Conservation (phyloP, 129 eudicot species). For the Smallanthus sonchifolius region DNA sequence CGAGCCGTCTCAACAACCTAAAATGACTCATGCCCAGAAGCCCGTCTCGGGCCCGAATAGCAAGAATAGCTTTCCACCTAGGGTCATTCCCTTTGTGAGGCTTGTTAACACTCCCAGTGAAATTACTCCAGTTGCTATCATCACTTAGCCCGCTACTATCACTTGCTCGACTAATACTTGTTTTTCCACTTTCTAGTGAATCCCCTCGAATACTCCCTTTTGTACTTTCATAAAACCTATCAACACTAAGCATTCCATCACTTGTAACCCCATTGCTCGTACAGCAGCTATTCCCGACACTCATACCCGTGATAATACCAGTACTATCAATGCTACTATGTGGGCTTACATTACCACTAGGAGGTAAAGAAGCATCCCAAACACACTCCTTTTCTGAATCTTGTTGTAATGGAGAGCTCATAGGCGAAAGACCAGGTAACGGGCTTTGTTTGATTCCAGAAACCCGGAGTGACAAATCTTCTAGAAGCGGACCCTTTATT, state of each 20-base stretch:
- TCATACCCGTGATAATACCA: slow-evolving; percentile 8
- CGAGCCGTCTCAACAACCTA: slow-evolving; percentile 59
- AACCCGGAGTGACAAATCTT: slow-evolving; percentile 50
- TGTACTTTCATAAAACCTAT: slow-evolving; percentile 44
- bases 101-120: slow-evolving; percentile 69
- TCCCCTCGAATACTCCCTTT: slow-evolving; percentile 67
- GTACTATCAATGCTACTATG: slow-evolving; percentile 46
- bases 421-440: slow-evolving; percentile 35
- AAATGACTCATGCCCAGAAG: slow-evolving; percentile 87
- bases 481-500: slow-evolving; percentile 54
- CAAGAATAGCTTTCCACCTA: slow-evolving; percentile 83
- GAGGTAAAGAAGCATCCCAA: slow-evolving; percentile 88
- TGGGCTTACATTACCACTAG: slow-evolving; percentile 79
- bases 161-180: slow-evolving; percentile 80
- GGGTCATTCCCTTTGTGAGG: slow-evolving; percentile 94
- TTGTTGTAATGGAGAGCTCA: slow-evolving; percentile 31
- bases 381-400: slow-evolving; percentile 69
- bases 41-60: slow-evolving; percentile 62
- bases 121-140: slow-evolving; percentile 84
- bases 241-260: slow-evolving; percentile 74
- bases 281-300: slow-evolving; percentile 24
- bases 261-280: slow-evolving; percentile 39
- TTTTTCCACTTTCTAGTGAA: slow-evolving; percentile 69
- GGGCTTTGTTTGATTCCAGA: slow-evolving; percentile 42
- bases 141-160: slow-evolving; percentile 89